phyloP scores from a whole-genome alignment of 805 yeast species.

The Nakazawaea ernobii region DNA sequence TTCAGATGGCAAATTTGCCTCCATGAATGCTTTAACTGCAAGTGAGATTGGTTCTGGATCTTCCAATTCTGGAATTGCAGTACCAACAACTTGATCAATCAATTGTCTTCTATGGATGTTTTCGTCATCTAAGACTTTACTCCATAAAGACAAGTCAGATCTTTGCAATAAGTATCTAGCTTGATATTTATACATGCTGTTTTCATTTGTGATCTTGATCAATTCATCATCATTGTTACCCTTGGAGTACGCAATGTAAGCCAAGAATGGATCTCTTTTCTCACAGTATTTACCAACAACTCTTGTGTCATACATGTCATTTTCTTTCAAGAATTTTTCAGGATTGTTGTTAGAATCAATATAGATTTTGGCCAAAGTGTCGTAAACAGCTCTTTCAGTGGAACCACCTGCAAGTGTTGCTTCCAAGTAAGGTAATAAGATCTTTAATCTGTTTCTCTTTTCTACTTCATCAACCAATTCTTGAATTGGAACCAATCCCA shows the following conservation, averaged over 20 bases:
- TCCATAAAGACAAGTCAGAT: slow-evolving; percentile 84
- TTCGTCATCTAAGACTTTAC: slow-evolving; percentile 64
- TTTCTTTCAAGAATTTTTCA: slow-evolving; percentile 91
- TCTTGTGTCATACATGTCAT: slow-evolving; percentile 83
- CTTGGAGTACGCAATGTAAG: slow-evolving; percentile 95
- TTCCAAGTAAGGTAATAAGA: slow-evolving; percentile 89
- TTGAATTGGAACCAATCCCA: slow-evolving; percentile 91
- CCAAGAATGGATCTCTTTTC: slow-evolving; percentile 97
- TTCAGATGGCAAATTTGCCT: slow-evolving; percentile 87
- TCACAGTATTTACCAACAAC: slow-evolving; percentile 98
- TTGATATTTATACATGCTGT: slow-evolving; percentile 97
- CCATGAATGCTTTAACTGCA: slow-evolving; percentile 95
- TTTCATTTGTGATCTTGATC: slow-evolving; percentile 89
- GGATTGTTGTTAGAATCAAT: slow-evolving; percentile 97
- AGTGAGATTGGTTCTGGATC: slow-evolving; percentile 92
- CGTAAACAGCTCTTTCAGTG: slow-evolving; percentile 85
- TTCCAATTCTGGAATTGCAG: slow-evolving; percentile 90
- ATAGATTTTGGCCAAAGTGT: slow-evolving; percentile 94
- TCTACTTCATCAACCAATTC: slow-evolving; percentile 92
- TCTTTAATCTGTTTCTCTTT: slow-evolving; percentile 89
- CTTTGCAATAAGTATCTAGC: slow-evolving; percentile 91
- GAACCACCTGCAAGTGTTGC: slow-evolving; percentile 79
- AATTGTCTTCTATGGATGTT: slow-evolving; percentile 86
- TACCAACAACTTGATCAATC: slow-evolving; percentile 90
- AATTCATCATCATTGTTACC: slow-evolving; percentile 90